phyloP scores from a whole-genome alignment of 2,329 filamentous ascomycete genomes.

The Beauveria sp. region DNA sequence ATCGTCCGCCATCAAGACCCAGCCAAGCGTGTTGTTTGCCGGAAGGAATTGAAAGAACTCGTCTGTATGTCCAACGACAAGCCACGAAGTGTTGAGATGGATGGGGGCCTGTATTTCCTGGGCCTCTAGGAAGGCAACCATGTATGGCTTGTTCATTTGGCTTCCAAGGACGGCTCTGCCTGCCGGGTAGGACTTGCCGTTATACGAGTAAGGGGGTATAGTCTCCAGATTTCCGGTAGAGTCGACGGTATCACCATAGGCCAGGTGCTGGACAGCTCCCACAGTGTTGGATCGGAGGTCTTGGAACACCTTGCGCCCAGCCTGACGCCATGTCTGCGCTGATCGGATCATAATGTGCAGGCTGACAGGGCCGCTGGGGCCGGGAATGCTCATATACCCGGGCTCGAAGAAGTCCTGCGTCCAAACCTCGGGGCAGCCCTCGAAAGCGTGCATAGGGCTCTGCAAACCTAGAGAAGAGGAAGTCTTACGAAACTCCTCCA shows the following conservation, averaged over 20 bases:
- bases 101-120: constrained; percentile 12
- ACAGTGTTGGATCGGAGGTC: background rate
- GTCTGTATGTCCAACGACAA: constrained; percentile 21
- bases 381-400: background rate
- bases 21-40: constrained; percentile 17
- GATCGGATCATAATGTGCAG: background rate
- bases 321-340: no score
- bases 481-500: rapidly evolving
- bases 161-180: background rate
- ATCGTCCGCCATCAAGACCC: constrained; percentile 19
- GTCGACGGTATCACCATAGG: background rate
- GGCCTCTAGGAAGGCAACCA: background rate
- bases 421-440: no score
- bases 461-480: no score
- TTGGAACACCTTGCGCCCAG: no score
- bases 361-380: background rate
- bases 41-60: constrained; percentile 25
- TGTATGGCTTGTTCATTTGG: background rate
- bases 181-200: background rate
- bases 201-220: background rate
- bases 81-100: constrained; percentile 22
- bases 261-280: background rate
- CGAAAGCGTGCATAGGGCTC: no score
- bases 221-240: background rate
- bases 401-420: background rate